These are phyloP conservation scores for Teunomyces funiuensis DNA, from an alignment of 805 yeast species.

Conservation along the genomic window DNA sequence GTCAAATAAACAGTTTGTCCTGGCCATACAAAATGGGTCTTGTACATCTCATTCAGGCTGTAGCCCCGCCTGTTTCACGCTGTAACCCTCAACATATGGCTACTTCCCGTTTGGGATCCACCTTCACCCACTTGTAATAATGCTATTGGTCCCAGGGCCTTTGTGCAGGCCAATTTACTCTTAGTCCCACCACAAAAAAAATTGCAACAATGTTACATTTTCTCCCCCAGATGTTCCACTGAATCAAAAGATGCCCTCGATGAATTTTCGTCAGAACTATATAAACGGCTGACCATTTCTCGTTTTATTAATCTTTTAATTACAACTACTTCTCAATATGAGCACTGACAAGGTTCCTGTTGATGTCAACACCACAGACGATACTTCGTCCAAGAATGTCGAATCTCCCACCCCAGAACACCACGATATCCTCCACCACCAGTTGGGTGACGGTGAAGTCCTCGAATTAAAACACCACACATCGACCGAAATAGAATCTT, in stretches of 20 bases:
- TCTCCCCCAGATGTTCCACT: neutral
- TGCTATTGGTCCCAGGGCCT: neutral
- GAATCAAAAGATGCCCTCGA: neutral
- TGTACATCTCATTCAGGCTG: too few relatives aligned
- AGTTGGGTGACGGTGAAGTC: slow-evolving; percentile 13
- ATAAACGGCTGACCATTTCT: neutral
- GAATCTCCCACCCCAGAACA: neutral
- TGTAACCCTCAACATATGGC: too few relatives aligned
- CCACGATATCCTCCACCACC: slow-evolving; percentile 3
- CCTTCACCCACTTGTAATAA: neutral
- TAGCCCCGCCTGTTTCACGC: too few relatives aligned
- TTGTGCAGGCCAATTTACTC: neutral
- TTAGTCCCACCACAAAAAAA: neutral
- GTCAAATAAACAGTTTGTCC: too few relatives aligned
- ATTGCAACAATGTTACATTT: slow-evolving; percentile 11
- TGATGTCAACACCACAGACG: slow-evolving; percentile 6
- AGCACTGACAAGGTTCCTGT: slow-evolving; percentile 6
- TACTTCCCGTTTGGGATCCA: neutral
- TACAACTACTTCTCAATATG: neutral
- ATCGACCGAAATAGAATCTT: slow-evolving; percentile 29
- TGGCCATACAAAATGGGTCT: too few relatives aligned
- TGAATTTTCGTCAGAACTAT: neutral
- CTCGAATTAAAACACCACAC: slow-evolving; percentile 25
- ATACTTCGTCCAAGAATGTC: slow-evolving; percentile 7
- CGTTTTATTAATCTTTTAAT: neutral